These are phyloP conservation scores for Alternaria triticina DNA, from an alignment of 2,329 filamentous ascomycete genomes.

Conservation along the genomic window DNA sequence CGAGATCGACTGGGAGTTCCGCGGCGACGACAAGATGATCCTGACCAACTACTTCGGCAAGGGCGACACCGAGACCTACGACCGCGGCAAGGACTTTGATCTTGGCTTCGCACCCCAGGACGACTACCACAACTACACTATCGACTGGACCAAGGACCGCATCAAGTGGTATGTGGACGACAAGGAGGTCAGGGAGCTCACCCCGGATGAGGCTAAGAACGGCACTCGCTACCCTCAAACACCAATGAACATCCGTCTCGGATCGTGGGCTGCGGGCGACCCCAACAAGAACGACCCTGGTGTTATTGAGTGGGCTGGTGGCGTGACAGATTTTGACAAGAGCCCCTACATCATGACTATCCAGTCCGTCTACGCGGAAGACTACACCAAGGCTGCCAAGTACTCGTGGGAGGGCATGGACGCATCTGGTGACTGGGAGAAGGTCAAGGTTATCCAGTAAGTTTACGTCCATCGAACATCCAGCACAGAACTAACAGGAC, in stretches of 20 bases:
- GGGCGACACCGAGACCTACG: constrained; percentile 60
- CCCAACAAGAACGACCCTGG: constrained; percentile 48
- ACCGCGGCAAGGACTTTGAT: constrained; percentile 50
- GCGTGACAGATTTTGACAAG: constrained; percentile 68
- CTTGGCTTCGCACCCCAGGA: constrained; percentile 40
- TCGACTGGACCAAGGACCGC: constrained; percentile 71
- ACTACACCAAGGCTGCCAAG: constrained; percentile 65
- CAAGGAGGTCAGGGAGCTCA: constrained; percentile 65
- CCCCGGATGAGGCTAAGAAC: constrained; percentile 63
- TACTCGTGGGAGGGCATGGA: constrained; percentile 63
- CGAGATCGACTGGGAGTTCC: constrained; percentile 61
- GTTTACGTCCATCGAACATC: constrained; percentile 16
- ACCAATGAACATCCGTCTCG: constrained; percentile 73
- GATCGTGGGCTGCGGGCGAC: constrained; percentile 69
- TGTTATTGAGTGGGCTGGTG: constrained; percentile 65
- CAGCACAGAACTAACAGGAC: constrained; percentile 13
- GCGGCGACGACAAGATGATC: constrained; percentile 49
- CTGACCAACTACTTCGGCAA: constrained; percentile 64
- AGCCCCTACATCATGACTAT: constrained; percentile 78
- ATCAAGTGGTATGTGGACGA: constrained; percentile 72
- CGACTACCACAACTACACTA: constrained; percentile 50
- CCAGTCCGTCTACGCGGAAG: constrained; percentile 63
- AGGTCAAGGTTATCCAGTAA: constrained; percentile 56
- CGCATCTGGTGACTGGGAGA: constrained; percentile 47
- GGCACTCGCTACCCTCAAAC: constrained; percentile 72